Conservation (phyloP, 1,284 basidiomycete genomes). For the Porogramme epimiltina region DNA sequence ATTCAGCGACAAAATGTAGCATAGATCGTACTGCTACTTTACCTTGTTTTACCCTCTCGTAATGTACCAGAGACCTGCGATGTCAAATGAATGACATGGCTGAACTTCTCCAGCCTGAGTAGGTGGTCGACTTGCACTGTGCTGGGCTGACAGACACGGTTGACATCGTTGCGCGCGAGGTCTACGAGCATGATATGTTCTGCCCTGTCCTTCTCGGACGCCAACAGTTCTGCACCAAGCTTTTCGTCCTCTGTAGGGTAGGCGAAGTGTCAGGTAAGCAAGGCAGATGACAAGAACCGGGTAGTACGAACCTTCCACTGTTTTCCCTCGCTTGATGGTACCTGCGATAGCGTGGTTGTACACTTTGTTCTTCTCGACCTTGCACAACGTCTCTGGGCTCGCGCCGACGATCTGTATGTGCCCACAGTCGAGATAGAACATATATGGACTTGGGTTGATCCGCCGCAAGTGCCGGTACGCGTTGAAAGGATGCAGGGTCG, state of each 20-base stretch:
- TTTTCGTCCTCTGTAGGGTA: conserved; percentile 76
- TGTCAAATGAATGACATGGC: conserved; percentile 97
- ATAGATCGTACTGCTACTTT: neutral
- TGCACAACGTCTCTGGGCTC: conserved; percentile 97
- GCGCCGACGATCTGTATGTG: conserved; percentile 95
- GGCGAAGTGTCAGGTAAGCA: neutral
- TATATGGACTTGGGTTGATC: conserved; percentile 97
- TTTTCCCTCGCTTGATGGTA: conserved; percentile 88
- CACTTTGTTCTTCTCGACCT: conserved; percentile 90
- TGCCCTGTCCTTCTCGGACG: conserved; percentile 93
- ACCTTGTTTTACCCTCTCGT: conserved; percentile 85
- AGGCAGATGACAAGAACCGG: neutral
- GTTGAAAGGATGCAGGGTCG: conserved; percentile 95
- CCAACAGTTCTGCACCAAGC: conserved; percentile 74
- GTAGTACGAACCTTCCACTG: conserved; percentile 77
- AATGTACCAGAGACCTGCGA: conserved; percentile 92
- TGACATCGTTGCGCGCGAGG: conserved; percentile 98
- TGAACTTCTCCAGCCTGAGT: conserved; percentile 95
- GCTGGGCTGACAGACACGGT: conserved; percentile 93
- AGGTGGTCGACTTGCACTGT: conserved; percentile 97
- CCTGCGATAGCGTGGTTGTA: conserved; percentile 99
- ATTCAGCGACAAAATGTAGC: neutral
- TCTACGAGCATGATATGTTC: conserved; percentile 99
- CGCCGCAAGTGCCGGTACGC: conserved; percentile 92
- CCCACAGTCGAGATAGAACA: conserved; percentile 97